Conservation (phyloP, 23 red algal genomes). For the Gracilaria domingensis region DNA sequence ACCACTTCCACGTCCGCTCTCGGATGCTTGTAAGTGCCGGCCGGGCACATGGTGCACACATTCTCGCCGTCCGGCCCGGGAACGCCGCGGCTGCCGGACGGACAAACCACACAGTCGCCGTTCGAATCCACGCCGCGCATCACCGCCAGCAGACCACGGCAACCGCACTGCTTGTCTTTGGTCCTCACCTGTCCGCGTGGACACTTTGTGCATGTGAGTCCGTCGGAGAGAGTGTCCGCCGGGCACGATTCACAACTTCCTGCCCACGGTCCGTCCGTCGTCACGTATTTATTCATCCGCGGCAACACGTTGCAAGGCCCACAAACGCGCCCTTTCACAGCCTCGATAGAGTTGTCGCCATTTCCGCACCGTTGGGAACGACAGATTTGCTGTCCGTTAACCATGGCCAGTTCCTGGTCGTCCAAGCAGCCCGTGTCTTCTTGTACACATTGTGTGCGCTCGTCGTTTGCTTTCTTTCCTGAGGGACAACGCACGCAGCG, state of each 20-base stretch:
- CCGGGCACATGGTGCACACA: neutral
- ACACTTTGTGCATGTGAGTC: neutral
- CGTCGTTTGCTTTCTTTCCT: neutral
- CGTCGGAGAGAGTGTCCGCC: neutral
- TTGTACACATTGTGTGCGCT: neutral
- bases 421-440: neutral
- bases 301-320: neutral
- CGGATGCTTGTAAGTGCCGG: neutral
- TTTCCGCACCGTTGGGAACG: neutral
- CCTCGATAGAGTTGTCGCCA: neutral
- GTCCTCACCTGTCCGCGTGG: neutral
- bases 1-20: neutral
- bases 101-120: neutral
- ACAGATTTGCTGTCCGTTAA: neutral
- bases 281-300: too few species aligned
- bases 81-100: neutral
- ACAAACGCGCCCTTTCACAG: neutral
- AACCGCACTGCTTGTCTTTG: neutral
- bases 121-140: neutral
- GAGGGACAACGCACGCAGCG: neutral
- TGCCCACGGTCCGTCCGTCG: too few species aligned
- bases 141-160: neutral
- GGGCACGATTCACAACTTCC: neutral
- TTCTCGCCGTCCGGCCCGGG: neutral
- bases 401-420: neutral